These are phyloP conservation scores for Candida patagonica DNA, from an alignment of 805 yeast species.

Conservation along the genomic window DNA sequence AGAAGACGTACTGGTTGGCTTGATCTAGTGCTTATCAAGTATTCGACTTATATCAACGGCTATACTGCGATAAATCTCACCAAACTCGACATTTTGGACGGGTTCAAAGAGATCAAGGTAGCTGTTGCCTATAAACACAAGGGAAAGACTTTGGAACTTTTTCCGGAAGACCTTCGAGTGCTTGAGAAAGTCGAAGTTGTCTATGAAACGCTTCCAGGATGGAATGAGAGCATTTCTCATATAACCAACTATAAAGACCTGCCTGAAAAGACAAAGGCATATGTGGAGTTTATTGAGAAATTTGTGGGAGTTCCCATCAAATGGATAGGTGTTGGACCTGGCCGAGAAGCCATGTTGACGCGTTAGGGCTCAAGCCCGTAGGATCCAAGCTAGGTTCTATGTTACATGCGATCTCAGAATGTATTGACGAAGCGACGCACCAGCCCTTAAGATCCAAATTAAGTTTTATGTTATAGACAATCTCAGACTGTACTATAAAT, in stretches of 20 bases:
- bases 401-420: no score
- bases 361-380: conserved; percentile 24
- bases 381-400: no score
- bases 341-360: conserved; percentile 83
- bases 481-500: no score
- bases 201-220: conserved; percentile 87
- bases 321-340: conserved; percentile 99
- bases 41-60: conserved; percentile 87
- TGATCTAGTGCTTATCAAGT: conserved; percentile 87
- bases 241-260: conserved; percentile 63
- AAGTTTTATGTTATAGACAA: no score
- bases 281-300: conserved; percentile 78
- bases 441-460: no score
- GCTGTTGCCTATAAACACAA: conserved; percentile 76
- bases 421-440: no score
- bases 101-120: conserved; percentile 78
- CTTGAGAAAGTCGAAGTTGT: conserved; percentile 88
- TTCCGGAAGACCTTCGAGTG: conserved; percentile 85
- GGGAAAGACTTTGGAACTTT: conserved; percentile 64
- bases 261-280: conserved; percentile 80
- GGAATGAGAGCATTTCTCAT: conserved; percentile 77
- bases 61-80: conserved; percentile 91
- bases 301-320: conserved; percentile 75
- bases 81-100: conserved; percentile 88
- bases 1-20: conserved; percentile 99